Percentiles rank a stretch among this genome's conserved stretches.
Evolutionary conservation across 768 basidiomycete genomes (phyloP).

Genomic region (Phanerodontia chrysosporium): DNA sequence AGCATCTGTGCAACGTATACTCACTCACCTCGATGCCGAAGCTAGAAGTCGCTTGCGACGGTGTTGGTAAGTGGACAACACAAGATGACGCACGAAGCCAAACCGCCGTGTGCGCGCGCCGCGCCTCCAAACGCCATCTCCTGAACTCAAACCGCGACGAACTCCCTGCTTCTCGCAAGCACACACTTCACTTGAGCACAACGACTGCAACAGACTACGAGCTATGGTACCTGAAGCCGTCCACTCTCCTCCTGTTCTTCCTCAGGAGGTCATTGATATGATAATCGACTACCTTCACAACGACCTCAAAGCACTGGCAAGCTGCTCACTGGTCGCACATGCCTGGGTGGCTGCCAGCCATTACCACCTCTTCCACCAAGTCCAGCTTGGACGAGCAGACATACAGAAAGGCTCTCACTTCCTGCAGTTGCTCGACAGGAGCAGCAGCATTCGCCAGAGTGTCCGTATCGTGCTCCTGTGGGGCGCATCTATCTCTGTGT

Average conservation of each 20-base stretch:
- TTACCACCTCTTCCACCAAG: background rate
- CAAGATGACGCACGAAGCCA: too few species aligned
- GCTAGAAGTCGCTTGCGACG: too few species aligned
- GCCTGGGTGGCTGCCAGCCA: background rate
- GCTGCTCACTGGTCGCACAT: background rate
- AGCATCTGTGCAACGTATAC: background rate
- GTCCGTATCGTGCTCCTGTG: background rate
- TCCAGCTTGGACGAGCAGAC: background rate
- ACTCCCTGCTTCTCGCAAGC: too few species aligned
- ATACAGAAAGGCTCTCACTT: background rate
- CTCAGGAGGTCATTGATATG: background rate
- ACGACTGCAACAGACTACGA: too few species aligned
- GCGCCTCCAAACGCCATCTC: too few species aligned
- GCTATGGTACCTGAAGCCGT: too few species aligned
- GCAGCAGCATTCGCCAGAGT: background rate
- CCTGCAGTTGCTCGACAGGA: background rate
- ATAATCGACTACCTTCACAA: conserved; percentile 1
- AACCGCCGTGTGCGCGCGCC: too few species aligned
- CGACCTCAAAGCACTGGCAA: background rate
- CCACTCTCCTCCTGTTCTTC: background rate
- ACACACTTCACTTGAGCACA: too few species aligned
- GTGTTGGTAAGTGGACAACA: too few species aligned
- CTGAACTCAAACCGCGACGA: too few species aligned
- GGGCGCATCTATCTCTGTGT: background rate
- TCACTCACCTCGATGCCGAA: too few species aligned